Conservation (phyloP, 2,329 filamentous ascomycete species). For the Epichloe aotearoae region DNA sequence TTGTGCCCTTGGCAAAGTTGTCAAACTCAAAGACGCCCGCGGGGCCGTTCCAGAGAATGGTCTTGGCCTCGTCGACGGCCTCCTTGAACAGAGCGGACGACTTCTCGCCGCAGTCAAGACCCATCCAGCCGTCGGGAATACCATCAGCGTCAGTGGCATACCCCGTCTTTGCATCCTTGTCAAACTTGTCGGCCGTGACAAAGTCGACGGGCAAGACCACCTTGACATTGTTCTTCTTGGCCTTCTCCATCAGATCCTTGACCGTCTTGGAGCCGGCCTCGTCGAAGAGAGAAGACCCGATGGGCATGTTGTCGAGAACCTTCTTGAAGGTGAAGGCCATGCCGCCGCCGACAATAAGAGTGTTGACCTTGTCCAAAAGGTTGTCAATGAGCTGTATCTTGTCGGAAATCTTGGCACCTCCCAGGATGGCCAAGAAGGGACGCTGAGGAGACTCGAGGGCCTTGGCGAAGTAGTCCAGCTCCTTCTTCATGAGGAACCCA, state of each 20-base stretch:
- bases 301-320: conserved; percentile 80
- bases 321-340: conserved; percentile 99
- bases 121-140: conserved; percentile 96
- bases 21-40: conserved; percentile 97
- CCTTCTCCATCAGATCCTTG: conserved; percentile 77
- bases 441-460: conserved; percentile 86
- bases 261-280: conserved; percentile 91
- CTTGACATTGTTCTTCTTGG: conserved; percentile 91
- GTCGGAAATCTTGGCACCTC: conserved; percentile 96
- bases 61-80: conserved; percentile 78
- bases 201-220: conserved; percentile 91
- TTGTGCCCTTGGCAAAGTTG: conserved; percentile 83
- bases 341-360: conserved; percentile 86
- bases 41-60: conserved; percentile 98
- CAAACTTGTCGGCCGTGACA: conserved; percentile 92
- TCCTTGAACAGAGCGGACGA: conserved; percentile 78
- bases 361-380: conserved; percentile 94
- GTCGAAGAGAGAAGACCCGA: conserved; percentile 86
- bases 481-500: conserved; percentile 99
- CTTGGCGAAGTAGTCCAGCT: conserved; percentile 98
- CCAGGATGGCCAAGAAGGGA: conserved; percentile 96
- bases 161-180: conserved; percentile 66
- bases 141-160: conserved; percentile 75
- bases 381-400: conserved; percentile 99
- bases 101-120: conserved; percentile 86